A percentile compares a stretch with the other conserved stretches of the same genome.
Evolutionary conservation across 1,139 yeast genomes (phyloP).

Genomic region (Candida tropicalis): DNA sequence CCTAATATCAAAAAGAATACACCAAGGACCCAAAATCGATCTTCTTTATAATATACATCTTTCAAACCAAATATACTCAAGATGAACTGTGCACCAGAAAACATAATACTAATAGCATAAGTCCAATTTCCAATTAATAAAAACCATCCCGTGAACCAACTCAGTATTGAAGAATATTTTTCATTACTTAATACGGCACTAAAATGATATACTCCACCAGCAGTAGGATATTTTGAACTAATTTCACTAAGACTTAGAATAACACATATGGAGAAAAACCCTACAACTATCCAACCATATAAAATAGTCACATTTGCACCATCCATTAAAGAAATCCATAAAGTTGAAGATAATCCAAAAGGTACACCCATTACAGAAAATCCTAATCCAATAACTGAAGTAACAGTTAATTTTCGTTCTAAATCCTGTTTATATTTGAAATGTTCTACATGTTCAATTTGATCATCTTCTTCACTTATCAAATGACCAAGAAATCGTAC

Average conservation of each 20-base stretch:
- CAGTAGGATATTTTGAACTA: constrained; percentile 73
- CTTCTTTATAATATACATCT: constrained; percentile 59
- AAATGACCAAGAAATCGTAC: constrained; percentile 24
- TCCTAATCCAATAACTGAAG: constrained; percentile 72
- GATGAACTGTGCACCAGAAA: constrained; percentile 74
- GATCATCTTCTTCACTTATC: constrained; percentile 41
- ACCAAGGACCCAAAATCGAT: constrained; percentile 54
- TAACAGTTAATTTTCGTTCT: constrained; percentile 63
- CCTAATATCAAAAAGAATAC: constrained; percentile 60
- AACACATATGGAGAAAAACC: constrained; percentile 61
- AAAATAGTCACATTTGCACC: constrained; percentile 75
- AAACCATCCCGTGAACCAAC: constrained; percentile 82
- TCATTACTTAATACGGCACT: constrained; percentile 69
- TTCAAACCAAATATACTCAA: constrained; percentile 65
- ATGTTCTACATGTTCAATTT: constrained; percentile 62
- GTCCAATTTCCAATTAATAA: constrained; percentile 75
- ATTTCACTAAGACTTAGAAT: constrained; percentile 72
- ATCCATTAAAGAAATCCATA: constrained; percentile 67
- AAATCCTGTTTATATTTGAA: constrained; percentile 72
- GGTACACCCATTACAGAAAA: constrained; percentile 82
- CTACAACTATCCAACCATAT: constrained; percentile 70
- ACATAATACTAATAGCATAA: constrained; percentile 70
- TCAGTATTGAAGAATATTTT: constrained; percentile 52
- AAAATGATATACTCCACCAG: constrained; percentile 75
- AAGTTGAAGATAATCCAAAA: constrained; percentile 69